phyloP scores from a whole-genome alignment of 1,139 yeast genomes.

The Protomyces lactucae-debilis region DNA sequence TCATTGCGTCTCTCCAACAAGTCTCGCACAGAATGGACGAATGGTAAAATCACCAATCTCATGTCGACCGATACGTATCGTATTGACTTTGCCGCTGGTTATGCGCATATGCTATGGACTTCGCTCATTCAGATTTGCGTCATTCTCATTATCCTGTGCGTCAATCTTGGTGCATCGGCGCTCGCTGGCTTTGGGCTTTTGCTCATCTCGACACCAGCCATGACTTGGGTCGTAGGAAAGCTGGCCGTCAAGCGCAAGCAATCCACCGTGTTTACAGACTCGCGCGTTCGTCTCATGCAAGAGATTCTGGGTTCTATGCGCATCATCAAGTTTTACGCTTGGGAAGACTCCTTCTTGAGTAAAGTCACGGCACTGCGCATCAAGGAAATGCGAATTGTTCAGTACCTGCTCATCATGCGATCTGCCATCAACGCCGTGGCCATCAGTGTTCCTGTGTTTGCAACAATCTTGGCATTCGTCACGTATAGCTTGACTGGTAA shows the following conservation, averaged over 20 bases:
- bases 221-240: conserved; percentile 40
- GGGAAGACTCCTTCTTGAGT: conserved; percentile 61
- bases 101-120: conserved; percentile 60
- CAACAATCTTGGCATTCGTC: conserved; percentile 70
- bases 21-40: conserved; percentile 56
- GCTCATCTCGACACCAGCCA: conserved; percentile 39
- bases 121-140: conserved; percentile 64
- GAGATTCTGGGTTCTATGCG: conserved; percentile 63
- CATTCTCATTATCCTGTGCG: conserved; percentile 57
- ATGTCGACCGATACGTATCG: conserved; percentile 77
- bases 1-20: conserved; percentile 58
- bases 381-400: conserved; percentile 44
- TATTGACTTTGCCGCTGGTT: conserved; percentile 68
- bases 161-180: conserved; percentile 69
- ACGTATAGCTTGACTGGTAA: conserved; percentile 55
- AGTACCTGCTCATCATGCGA: conserved; percentile 48
- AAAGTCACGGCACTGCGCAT: conserved; percentile 48
- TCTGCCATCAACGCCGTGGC: conserved; percentile 58
- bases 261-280: conserved; percentile 48
- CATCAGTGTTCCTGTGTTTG: conserved; percentile 57
- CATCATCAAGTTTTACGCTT: conserved; percentile 65
- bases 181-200: conserved; percentile 56
- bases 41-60: conserved; percentile 66
- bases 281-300: conserved; percentile 55
- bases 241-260: conserved; percentile 46